Conservation (phyloP, 202 grass and related monocot genomes). For the Schoenoplectus triqueter region DNA sequence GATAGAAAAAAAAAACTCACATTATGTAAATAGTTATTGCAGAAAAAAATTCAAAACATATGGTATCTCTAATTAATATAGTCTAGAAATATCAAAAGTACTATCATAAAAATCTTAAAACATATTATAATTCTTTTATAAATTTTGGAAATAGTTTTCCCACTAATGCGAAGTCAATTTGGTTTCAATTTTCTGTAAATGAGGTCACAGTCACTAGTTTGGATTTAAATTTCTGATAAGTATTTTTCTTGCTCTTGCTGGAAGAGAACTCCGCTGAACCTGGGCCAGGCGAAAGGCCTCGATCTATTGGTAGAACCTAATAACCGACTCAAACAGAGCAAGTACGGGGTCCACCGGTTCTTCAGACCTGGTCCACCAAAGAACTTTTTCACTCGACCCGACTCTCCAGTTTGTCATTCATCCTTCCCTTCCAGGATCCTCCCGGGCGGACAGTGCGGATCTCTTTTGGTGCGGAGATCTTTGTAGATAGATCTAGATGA, state of each 20-base stretch:
- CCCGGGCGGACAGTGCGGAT: too few species aligned
- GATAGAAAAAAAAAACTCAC: too few species aligned
- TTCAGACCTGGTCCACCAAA: background rate
- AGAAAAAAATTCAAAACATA: too few species aligned
- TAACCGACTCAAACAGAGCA: background rate
- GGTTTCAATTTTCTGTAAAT: background rate
- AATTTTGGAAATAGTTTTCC: background rate
- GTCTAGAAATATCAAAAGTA: too few species aligned
- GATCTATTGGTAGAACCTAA: background rate
- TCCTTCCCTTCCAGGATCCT: background rate
- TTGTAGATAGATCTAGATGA: too few species aligned
- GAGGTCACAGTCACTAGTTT: background rate
- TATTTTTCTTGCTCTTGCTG: constrained; percentile 6
- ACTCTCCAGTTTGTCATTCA: background rate
- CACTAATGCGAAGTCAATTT: background rate
- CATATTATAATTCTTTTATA: too few species aligned
- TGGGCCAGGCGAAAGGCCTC: background rate
- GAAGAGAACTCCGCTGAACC: background rate
- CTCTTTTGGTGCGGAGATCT: too few species aligned
- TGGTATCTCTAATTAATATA: too few species aligned
- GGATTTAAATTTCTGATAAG: background rate
- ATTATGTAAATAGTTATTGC: too few species aligned
- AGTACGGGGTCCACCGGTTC: background rate
- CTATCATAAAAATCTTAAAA: too few species aligned
- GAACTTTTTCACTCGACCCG: background rate